These are phyloP conservation scores for Scenedesmus sp. DNA, from an alignment of 163 green algal species.

Conservation along the genomic window DNA sequence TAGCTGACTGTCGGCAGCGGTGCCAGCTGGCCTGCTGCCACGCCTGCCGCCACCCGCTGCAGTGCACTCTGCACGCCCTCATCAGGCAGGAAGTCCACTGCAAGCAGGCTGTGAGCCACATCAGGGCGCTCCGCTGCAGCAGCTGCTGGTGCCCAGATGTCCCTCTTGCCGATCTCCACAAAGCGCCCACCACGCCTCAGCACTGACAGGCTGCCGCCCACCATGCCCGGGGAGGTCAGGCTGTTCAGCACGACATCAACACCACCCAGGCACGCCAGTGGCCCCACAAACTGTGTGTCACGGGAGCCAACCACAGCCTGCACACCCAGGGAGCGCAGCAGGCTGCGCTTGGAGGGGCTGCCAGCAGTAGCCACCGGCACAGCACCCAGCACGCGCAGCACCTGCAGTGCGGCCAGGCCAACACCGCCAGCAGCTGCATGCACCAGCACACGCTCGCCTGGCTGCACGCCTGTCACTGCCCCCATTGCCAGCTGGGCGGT, in stretches of 20 bases:
- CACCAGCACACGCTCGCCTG: conserved; percentile 69
- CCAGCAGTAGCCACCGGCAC: conserved; percentile 79
- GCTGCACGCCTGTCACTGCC: conserved; percentile 51
- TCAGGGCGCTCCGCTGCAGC: conserved; percentile 72
- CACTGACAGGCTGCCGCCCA: conserved; percentile 74
- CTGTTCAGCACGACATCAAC: conserved; percentile 85
- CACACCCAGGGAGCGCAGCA: conserved; percentile 69
- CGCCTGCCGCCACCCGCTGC: conserved; percentile 66
- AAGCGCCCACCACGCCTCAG: conserved; percentile 69
- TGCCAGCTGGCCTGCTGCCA: conserved; percentile 63
- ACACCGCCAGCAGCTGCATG: conserved; percentile 77
- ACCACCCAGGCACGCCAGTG: conserved; percentile 58
- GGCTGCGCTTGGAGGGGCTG: conserved; percentile 65
- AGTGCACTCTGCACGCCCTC: conserved; percentile 74
- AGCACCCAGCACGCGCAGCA: conserved; percentile 63
- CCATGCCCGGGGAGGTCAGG: conserved; percentile 88
- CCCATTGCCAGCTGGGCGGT: conserved; percentile 70
- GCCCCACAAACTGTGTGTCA: conserved; percentile 74
- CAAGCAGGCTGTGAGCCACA: conserved; percentile 68
- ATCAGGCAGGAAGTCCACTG: conserved; percentile 82
- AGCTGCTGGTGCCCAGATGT: conserved; percentile 65
- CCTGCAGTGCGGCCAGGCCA: conserved; percentile 77
- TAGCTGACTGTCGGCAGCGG: conserved; percentile 73
- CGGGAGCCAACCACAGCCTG: conserved; percentile 69
- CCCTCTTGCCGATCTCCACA: conserved; percentile 86